Evolutionary conservation across 2,329 filamentous ascomycete species (phyloP).

Genomic region (Aspergillus sojae): DNA sequence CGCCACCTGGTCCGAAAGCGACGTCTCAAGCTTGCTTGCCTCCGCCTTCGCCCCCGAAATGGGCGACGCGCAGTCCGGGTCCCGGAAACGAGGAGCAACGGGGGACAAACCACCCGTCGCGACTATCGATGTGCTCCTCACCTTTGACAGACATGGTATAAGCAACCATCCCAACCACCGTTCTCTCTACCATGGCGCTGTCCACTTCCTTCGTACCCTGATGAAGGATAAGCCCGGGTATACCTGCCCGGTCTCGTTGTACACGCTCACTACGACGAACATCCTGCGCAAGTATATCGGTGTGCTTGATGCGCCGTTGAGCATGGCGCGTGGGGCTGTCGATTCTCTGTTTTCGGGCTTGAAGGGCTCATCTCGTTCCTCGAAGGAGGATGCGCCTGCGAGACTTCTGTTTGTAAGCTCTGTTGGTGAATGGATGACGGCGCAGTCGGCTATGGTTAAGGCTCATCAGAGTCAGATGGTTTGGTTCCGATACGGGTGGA

Average conservation of each 20-base stretch:
- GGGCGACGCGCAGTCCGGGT: constrained; percentile 28
- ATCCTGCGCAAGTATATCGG: constrained; percentile 79
- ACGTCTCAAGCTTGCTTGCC: constrained; percentile 71
- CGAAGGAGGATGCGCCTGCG: constrained; percentile 57
- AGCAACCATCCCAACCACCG: constrained; percentile 93
- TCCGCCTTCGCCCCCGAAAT: constrained; percentile 73
- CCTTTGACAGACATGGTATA: constrained; percentile 82
- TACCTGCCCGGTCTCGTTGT: constrained; percentile 76
- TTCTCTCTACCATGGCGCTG: constrained; percentile 81
- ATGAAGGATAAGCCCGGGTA: constrained; percentile 65
- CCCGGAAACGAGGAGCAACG: constrained; percentile 38
- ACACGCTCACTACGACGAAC: constrained; percentile 75
- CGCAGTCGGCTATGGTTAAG: constrained; percentile 82
- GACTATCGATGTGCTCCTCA: constrained; percentile 79
- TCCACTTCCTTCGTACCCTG: constrained; percentile 69
- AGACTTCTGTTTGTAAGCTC: constrained; percentile 72
- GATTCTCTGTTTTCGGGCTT: constrained; percentile 28
- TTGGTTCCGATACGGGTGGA: constrained; percentile 98
- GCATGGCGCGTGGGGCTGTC: constrained; percentile 61
- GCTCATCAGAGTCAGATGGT: constrained; percentile 96
- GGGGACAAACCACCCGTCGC: constrained; percentile 47
- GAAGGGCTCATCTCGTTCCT: constrained; percentile 26
- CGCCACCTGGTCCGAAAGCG: constrained; percentile 69
- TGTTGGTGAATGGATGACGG: constrained; percentile 64
- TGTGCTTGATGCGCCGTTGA: constrained; percentile 74